phyloP scores from a whole-genome alignment of 2,329 filamentous ascomycete genomes.

The Rhynchosporium graminicola region DNA sequence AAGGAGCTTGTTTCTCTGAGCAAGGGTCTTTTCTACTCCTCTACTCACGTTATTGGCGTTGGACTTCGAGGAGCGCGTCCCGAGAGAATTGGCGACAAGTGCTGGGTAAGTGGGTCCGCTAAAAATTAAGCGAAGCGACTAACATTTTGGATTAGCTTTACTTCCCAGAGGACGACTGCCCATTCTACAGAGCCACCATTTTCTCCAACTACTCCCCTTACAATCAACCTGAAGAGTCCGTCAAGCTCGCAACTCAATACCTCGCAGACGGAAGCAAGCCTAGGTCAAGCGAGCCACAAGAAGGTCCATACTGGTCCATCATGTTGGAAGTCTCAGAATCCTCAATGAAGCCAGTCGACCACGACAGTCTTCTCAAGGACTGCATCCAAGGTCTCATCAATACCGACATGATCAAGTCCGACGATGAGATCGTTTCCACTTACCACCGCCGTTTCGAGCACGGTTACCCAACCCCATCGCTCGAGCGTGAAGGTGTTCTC shows the following conservation, averaged over 20 bases:
- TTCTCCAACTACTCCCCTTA: slow-evolving; percentile 99
- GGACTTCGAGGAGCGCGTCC: slow-evolving; percentile 89
- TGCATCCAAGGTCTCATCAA: slow-evolving; percentile 96
- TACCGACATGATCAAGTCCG: slow-evolving; percentile 90
- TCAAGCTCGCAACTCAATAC: slow-evolving; percentile 84
- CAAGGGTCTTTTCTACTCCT: slow-evolving; percentile 95
- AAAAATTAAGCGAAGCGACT: background rate
- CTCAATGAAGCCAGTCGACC: slow-evolving; percentile 88
- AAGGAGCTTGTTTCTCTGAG: slow-evolving; percentile 78
- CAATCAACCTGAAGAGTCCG: slow-evolving; percentile 85
- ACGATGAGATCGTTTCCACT: slow-evolving; percentile 94
- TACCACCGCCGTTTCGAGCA: slow-evolving; percentile 98
- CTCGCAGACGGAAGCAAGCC: slow-evolving; percentile 84
- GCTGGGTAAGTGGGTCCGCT: slow-evolving; percentile 68
- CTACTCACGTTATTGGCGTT: slow-evolving; percentile 95
- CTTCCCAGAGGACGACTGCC: slow-evolving; percentile 98
- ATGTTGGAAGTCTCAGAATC: slow-evolving; percentile 99
- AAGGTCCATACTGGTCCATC: slow-evolving; percentile 98
- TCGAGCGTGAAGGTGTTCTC: slow-evolving; percentile 94
- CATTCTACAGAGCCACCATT: slow-evolving; percentile 99
- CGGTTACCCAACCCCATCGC: slow-evolving; percentile 92
- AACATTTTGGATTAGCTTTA: slow-evolving; percentile 62
- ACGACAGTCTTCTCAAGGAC: slow-evolving; percentile 81
- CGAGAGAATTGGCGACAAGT: slow-evolving; percentile 98
- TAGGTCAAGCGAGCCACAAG: slow-evolving; percentile 68